phyloP scores from a whole-genome alignment of 805 yeast species.

The Millerago galiae region DNA sequence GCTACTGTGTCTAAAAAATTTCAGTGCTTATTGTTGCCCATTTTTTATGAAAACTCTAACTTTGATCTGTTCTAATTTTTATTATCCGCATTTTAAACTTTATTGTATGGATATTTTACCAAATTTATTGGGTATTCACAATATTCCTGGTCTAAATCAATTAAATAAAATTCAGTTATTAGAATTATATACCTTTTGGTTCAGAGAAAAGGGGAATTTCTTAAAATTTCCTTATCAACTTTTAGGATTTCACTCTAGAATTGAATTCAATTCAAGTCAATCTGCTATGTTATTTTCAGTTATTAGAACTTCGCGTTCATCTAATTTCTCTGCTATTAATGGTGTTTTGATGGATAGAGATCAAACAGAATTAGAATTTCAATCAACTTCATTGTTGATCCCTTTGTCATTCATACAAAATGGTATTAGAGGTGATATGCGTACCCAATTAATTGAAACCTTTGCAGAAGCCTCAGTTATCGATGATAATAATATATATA shows the following conservation, averaged over 20 bases:
- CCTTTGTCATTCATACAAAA: conserved; percentile 37
- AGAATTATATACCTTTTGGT: conserved; percentile 15
- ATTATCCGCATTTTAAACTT: conserved; percentile 14
- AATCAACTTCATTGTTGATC: conserved; percentile 33
- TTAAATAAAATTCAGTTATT: conserved; percentile 5
- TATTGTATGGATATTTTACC: conserved; percentile 13
- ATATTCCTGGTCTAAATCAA: not conserved
- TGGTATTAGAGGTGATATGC: conserved; percentile 32
- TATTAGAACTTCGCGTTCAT: conserved; percentile 18
- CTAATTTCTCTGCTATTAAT: not conserved
- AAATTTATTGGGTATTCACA: not conserved
- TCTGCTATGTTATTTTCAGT: conserved; percentile 36
- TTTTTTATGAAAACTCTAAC: conserved; percentile 12
- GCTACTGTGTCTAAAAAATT: conserved; percentile 13
- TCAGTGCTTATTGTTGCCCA: conserved; percentile 21
- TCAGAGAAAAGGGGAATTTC: conserved; percentile 2
- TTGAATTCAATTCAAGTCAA: conserved; percentile 18
- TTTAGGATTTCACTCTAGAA: conserved; percentile 5
- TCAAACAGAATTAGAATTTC: conserved; percentile 22
- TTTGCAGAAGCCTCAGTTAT: conserved; percentile 15
- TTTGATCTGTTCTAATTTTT: conserved; percentile 2
- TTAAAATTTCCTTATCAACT: conserved; percentile 9
- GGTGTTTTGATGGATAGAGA: not conserved
- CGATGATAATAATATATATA: conserved; percentile 24
- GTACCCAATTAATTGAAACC: conserved; percentile 11